phyloP scores from a whole-genome alignment of 352 stramenopile species.

The Phytophthora foliorum region DNA sequence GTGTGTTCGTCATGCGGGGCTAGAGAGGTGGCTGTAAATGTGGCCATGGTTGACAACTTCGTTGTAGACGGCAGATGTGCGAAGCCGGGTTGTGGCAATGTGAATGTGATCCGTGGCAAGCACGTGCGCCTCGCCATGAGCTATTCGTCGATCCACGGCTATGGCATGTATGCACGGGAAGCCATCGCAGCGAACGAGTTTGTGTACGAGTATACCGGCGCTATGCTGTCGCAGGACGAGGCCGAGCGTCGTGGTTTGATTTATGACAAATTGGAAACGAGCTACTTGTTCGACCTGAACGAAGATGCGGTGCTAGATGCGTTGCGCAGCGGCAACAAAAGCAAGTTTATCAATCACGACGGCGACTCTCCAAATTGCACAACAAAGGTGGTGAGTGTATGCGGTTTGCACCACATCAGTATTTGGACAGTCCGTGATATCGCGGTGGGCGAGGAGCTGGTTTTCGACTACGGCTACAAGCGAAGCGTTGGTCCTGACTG shows the following conservation, averaged over 20 bases:
- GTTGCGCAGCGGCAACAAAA: constrained; percentile 75
- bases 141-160: constrained; percentile 57
- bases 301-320: constrained; percentile 91
- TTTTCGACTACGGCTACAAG: constrained; percentile 77
- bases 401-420: constrained; percentile 90
- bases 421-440: constrained; percentile 91
- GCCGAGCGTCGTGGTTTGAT: constrained; percentile 72
- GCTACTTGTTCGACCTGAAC: constrained; percentile 94
- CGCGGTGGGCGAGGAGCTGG: constrained; percentile 65
- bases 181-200: constrained; percentile 55
- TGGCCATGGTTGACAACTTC: constrained; percentile 4
- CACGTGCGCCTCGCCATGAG: constrained; percentile 36
- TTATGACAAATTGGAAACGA: constrained; percentile 84
- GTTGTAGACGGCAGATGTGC: too few species aligned
- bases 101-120: constrained; percentile 30
- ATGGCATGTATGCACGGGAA: constrained; percentile 59
- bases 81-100: constrained; percentile 25
- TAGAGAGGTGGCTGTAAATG: constrained; percentile 44
- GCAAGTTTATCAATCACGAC: constrained; percentile 89
- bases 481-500: constrained; percentile 64
- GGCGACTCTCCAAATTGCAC: constrained; percentile 73
- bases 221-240: constrained; percentile 70
- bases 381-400: constrained; percentile 78
- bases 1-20: constrained; percentile 58
- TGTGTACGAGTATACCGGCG: constrained; percentile 74